phyloP scores from a whole-genome alignment of 805 yeast genomes.

The Ogataea pilisensis region DNA sequence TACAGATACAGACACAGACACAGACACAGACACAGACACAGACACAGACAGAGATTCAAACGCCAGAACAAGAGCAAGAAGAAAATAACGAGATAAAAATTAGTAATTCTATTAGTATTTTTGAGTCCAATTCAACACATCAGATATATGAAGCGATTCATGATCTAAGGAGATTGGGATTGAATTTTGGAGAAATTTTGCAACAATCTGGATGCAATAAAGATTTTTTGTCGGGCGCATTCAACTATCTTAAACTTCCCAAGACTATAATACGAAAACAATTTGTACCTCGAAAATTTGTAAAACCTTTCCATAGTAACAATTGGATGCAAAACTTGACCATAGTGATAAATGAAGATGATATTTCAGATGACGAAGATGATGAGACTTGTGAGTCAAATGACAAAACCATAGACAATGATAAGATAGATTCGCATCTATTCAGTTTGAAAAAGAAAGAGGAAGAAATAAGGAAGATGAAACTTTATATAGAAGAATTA shows the following conservation, averaged over 20 bases:
- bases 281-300: neutral
- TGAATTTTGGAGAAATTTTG: slow-evolving; percentile 15
- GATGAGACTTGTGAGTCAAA: slow-evolving; percentile 1
- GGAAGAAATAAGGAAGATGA: slow-evolving; percentile 18
- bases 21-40: too few relatives aligned
- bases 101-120: slow-evolving; percentile 2
- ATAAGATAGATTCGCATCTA: slow-evolving; percentile 1
- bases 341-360: slow-evolving; percentile 36
- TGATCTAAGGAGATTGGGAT: slow-evolving; percentile 22
- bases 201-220: slow-evolving; percentile 16
- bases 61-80: slow-evolving; percentile 4
- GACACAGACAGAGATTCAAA: too few relatives aligned
- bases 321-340: slow-evolving; percentile 16
- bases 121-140: slow-evolving; percentile 9
- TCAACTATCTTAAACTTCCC: slow-evolving; percentile 8
- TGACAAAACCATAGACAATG: slow-evolving; percentile 1
- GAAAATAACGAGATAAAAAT: too few relatives aligned
- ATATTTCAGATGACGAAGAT: slow-evolving; percentile 30
- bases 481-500: slow-evolving; percentile 13
- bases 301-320: slow-evolving; percentile 13
- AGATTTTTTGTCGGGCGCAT: slow-evolving; percentile 13
- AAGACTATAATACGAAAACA: neutral
- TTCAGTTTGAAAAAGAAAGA: slow-evolving; percentile 11
- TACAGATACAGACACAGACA: neutral
- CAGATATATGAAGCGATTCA: slow-evolving; percentile 21